Base-by-base conservation (phyloP, 1,139 yeast genomes). In the Yamadazyma blattariae region DNA sequence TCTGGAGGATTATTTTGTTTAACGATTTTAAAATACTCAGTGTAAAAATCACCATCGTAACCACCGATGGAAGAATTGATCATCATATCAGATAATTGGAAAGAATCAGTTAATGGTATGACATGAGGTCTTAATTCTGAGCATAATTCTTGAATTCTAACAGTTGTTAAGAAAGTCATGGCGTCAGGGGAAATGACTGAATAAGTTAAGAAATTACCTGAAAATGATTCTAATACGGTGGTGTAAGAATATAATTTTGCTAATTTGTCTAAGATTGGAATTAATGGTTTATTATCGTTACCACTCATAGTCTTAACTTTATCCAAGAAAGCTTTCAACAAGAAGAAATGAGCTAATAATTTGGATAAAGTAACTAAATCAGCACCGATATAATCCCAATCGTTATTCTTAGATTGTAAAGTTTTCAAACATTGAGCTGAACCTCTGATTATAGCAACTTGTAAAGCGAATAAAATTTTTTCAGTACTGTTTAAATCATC, bases 281-380 rank as follows among this genome's bases (percentile, higher is more conserved):
- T 46, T 39, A 60, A 57, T 27, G 44, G 46, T 41, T 59, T 49
- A 25, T 52, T 55, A 30, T 47, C 44, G 23, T 51, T 48, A 23
- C 50, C 30, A 12, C 57, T 57, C 48, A 32, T 47, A 30, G 57
- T 47, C 16, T 47, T 48, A 27, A 60, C 33, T 46, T 65, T 59
- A 35, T 48, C 54, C 33, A 56, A 41, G 47, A 54, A 66, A 39
- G 62, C 64, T 30, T 50, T 47, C 42, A 64, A 56, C 38, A 64
- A 52, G 54, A 59, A 65, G 44, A 57, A 64, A 45, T 63, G 67
- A 33, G 67, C 67, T 42, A 57, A 61, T 40, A 87, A 60, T 57
- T 79, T 79, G 27, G 89, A 78, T 31, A 83, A 61, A 27, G 64
- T 54, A 25, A 81, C 75, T 52, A 80, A 68, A 45, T 77, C 78